Percentiles rank a stretch among this genome's conserved stretches.
Conservation (phyloP, 495 filamentous ascomycete species). For the Annulohypoxylon bovei region DNA sequence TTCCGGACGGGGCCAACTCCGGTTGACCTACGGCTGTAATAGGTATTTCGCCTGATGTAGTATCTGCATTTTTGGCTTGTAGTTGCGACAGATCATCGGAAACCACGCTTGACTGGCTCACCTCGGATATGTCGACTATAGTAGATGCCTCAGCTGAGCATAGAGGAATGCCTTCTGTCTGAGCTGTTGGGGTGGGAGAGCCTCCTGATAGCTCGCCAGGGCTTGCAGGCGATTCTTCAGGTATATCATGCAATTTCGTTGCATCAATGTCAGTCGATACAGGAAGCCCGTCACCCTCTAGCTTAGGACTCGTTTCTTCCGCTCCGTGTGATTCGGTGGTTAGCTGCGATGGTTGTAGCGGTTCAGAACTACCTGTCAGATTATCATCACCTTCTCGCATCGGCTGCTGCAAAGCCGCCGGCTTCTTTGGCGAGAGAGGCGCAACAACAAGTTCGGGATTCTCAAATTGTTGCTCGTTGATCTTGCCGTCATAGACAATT, state of each 20-base stretch:
- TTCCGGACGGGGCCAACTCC: not conserved
- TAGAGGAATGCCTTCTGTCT: not conserved
- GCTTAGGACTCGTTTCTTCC: not conserved
- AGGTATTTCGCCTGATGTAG: not conserved
- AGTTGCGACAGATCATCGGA: not conserved
- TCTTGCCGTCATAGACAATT: constrained; percentile 52
- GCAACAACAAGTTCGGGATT: constrained; percentile 58
- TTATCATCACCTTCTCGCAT: not conserved
- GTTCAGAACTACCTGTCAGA: not conserved
- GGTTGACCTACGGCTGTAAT: constrained; percentile 31
- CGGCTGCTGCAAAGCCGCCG: constrained; percentile 23
- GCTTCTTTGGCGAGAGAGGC: constrained; percentile 62
- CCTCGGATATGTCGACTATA: not conserved
- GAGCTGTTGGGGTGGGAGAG: not conserved
- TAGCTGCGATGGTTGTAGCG: not conserved
- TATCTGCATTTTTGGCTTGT: not conserved
- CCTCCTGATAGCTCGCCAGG: not conserved
- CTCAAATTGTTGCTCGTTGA: constrained; percentile 50
- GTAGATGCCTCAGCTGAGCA: not conserved
- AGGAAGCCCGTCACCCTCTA: not conserved
- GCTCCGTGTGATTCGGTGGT: not conserved
- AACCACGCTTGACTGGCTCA: not conserved
- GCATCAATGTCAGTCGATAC: not conserved
- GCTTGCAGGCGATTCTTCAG: not conserved
- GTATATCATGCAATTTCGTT: not conserved